Evolutionary conservation across 2,329 filamentous ascomycete species (phyloP), one percentile per base, ranked within the genome.

Genomic region (Cercospora sesami): DNA sequence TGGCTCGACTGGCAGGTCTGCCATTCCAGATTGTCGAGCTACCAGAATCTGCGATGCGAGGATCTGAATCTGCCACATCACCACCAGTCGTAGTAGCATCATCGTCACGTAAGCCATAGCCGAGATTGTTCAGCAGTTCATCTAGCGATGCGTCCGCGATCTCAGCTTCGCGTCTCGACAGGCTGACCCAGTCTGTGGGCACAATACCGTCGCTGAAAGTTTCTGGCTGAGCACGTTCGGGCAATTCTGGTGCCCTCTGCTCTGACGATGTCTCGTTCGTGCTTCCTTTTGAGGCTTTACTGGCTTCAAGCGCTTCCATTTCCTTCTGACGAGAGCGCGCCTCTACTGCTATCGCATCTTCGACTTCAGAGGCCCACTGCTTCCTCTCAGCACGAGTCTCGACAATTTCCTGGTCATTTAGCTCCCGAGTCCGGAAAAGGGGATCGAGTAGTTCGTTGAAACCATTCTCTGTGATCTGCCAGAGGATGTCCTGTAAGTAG

Each of bases 361-460:
- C 75, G 60, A 79, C 65, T 81, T 80, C 48, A 83, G 82, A 76
- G 83, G 73, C 69, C 73, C 74, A 88, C 69, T 82, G 84, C 63
- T 88, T 83, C 45, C 92, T 87, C 65, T 87, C 83, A 9, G 82
- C 81, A 69, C 86, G 87, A 0, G 90, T 92, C 60, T 86, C 83
- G 8, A 87, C 86, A 10, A 89, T 89, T 64, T 88, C 85, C 68
- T 95, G 81, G 16, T 93, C 89, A 18, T 92, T 78, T 70, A 94
- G 89, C 78, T 98, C 94, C 71, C 90, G 90, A 4, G 86, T 84
- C 73, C 90, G 90, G 82, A 99, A 99, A 0, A 99, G 84, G 1
- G 89, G 86, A 75, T 98, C 92, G 0, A 99, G 86, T 2, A 98
- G 83, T 79, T 98, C 93, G 75, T 98, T 97, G 81, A 97, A 92